phyloP scores from a whole-genome alignment of 2,329 filamentous ascomycete genomes.

The Phyllosticta paracitricarpa region DNA sequence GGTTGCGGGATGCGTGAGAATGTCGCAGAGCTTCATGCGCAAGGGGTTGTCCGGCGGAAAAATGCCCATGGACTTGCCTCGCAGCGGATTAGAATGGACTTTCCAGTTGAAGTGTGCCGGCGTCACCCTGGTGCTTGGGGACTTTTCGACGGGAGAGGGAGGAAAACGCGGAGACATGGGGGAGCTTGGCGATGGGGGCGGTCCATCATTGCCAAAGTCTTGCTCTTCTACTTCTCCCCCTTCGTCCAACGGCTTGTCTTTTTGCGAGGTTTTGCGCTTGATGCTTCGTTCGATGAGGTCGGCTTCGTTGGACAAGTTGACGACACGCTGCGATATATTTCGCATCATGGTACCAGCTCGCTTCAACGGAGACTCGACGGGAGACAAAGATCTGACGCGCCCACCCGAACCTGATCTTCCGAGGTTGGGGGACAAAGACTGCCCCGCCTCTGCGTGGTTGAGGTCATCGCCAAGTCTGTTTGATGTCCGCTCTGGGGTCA shows the following conservation, averaged over 20 bases:
- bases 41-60: conserved; percentile 71
- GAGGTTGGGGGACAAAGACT: conserved; percentile 21
- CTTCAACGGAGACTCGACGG: conserved; percentile 37
- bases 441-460: conserved; percentile 48
- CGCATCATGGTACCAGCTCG: conserved; percentile 43
- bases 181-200: conserved; percentile 15
- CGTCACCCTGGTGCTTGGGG: conserved; percentile 20
- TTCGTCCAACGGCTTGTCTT: conserved; percentile 28
- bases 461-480: conserved; percentile 52
- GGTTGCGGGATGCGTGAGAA: conserved; percentile 76
- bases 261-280: conserved; percentile 50
- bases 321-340: conserved; percentile 91
- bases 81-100: conserved; percentile 59
- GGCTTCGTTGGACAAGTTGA: conserved; percentile 90
- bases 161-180: conserved; percentile 14
- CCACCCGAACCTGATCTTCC: conserved; percentile 33
- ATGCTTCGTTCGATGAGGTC: conserved; percentile 68
- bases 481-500: conserved; percentile 29
- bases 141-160: conserved; percentile 28
- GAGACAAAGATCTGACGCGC: conserved; percentile 36
- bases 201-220: conserved; percentile 27
- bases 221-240: conserved; percentile 15
- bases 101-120: conserved; percentile 26
- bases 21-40: conserved; percentile 64
- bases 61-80: conserved; percentile 75